Evolutionary conservation across 805 yeast species (phyloP), one percentile per base, ranked within the genome.

Genomic region (Monosporozyma yasuniensis): DNA sequence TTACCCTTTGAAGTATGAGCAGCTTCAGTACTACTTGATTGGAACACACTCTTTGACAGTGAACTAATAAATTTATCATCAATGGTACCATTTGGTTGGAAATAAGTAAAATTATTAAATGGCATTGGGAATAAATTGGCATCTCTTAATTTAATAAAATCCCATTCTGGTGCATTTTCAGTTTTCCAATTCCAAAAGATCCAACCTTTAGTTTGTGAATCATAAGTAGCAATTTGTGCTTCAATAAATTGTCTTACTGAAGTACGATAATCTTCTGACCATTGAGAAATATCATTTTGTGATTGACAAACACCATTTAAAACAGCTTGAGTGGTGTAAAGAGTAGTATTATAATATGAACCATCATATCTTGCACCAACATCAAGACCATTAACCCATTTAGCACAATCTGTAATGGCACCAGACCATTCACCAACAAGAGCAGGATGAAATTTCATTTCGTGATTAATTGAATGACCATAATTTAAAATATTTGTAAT

Each of bases 171-270:
- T 1, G 85, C 77, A 49, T 67, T 61, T 58, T 83, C 89, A 0
- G 87, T 81, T 61, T 81, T 82, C 69, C 74, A 82, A 56, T 80
- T 79, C 89, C 88, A 83, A 58, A 81, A 83, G 37, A 82, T 75
- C 78, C 82, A 83, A 0, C 88, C 88, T 10, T 68, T 67, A 34
- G 73, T 69, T 48, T 68, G 56, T n/a, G 61, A 58, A 19, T 68
- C 68, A 60, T 72, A 83, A 27, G 77, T 71, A 46, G 79, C 78
- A 48, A 83, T 60, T 59, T 83, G 88, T 39, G 77, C 78, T 58
- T 83, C 87, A 37, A 83, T 71, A 54, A 74, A 76, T 57, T 72
- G 74, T 50, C 87, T 69, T 9, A 78, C 75, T 41, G 77, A 64
- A 3, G 54, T 58, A 50, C 67, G 75, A 44, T 75, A 72, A 14